Percentiles rank a stretch among this genome's conserved stretches.
Conservation (phyloP, 2,329 filamentous ascomycete species). For the Calonectria naviculata region DNA sequence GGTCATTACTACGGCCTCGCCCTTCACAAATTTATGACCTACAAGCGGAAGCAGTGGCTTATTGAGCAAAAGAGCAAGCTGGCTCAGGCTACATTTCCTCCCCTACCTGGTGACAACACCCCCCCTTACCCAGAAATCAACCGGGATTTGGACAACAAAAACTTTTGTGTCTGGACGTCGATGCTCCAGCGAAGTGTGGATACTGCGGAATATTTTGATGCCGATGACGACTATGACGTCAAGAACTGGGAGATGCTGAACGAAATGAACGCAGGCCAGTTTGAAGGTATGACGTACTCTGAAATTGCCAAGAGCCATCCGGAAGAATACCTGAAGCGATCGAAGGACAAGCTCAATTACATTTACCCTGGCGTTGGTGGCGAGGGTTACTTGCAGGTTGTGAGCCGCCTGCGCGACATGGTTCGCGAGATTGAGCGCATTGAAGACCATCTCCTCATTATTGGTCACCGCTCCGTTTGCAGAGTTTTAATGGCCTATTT, state of each 20-base stretch:
- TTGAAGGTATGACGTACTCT: slow-evolving; percentile 95
- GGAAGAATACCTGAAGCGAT: slow-evolving; percentile 84
- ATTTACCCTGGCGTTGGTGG: slow-evolving; percentile 96
- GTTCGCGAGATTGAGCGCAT: slow-evolving; percentile 98
- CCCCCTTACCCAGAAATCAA: slow-evolving; percentile 92
- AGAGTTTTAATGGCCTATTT: slow-evolving; percentile 97
- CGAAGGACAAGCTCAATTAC: slow-evolving; percentile 91
- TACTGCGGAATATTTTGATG: slow-evolving; percentile 88
- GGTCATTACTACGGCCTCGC: slow-evolving; percentile 83
- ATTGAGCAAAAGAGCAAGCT: slow-evolving; percentile 83
- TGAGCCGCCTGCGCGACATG: slow-evolving; percentile 93
- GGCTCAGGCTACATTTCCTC: slow-evolving; percentile 85
- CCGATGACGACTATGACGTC: slow-evolving; percentile 92
- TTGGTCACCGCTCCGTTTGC: slow-evolving; percentile 92
- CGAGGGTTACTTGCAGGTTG: slow-evolving; percentile 96
- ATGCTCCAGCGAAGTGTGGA: slow-evolving; percentile 94
- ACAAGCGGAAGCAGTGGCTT: slow-evolving; percentile 85
- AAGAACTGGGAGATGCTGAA: slow-evolving; percentile 99
- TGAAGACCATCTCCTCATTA: slow-evolving; percentile 92
- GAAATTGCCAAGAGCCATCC: slow-evolving; percentile 85
- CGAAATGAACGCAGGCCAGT: slow-evolving; percentile 91
- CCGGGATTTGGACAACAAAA: slow-evolving; percentile 79
- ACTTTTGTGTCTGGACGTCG: slow-evolving; percentile 98
- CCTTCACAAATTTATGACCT: slow-evolving; percentile 85
- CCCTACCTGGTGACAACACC: slow-evolving; percentile 88